Evolutionary conservation across 2,329 filamentous ascomycete genomes (phyloP).

Genomic region (Fusarium floridanum): DNA sequence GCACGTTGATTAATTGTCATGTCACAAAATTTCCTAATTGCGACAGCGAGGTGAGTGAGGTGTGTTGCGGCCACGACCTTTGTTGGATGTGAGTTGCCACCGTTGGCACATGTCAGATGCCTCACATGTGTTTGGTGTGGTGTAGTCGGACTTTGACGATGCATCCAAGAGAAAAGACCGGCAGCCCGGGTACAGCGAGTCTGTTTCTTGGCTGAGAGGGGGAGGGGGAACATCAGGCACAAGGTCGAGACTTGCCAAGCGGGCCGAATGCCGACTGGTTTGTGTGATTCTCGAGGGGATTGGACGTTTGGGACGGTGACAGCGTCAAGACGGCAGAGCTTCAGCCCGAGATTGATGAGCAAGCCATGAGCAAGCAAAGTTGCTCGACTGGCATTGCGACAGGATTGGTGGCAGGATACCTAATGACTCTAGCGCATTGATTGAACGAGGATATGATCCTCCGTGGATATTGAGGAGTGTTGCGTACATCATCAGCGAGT

Average conservation of each 20-base stretch:
- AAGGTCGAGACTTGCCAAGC: slow-evolving; percentile 18
- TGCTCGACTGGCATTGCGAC: slow-evolving; percentile 20
- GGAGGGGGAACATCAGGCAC: slow-evolving; percentile 20
- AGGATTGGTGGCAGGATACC: slow-evolving; percentile 23
- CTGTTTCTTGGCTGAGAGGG: slow-evolving; percentile 18
- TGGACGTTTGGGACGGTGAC: not conserved
- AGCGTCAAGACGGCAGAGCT: not conserved
- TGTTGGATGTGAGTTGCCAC: slow-evolving; percentile 14
- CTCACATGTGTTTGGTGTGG: slow-evolving; percentile 6
- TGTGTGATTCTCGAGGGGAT: slow-evolving; percentile 27
- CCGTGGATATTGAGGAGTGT: not conserved
- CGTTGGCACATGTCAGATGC: slow-evolving; percentile 15
- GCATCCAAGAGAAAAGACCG: not conserved
- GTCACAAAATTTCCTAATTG: slow-evolving; percentile 2
- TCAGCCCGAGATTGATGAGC: slow-evolving; percentile 19
- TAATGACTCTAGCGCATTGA: slow-evolving; percentile 28
- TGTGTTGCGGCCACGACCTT: not conserved
- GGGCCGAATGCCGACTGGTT: slow-evolving; percentile 36
- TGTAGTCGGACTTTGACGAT: slow-evolving; percentile 7
- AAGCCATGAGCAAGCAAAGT: slow-evolving; percentile 8
- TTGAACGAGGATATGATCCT: slow-evolving; percentile 20
- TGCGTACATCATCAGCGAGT: slow-evolving; percentile 4
- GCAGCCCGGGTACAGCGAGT: not conserved
- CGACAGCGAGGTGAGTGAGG: not conserved
- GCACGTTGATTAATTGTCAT: not conserved